Base-by-base conservation (phyloP, 129 eudicot genomes). In the Saussurea involucrata region DNA sequence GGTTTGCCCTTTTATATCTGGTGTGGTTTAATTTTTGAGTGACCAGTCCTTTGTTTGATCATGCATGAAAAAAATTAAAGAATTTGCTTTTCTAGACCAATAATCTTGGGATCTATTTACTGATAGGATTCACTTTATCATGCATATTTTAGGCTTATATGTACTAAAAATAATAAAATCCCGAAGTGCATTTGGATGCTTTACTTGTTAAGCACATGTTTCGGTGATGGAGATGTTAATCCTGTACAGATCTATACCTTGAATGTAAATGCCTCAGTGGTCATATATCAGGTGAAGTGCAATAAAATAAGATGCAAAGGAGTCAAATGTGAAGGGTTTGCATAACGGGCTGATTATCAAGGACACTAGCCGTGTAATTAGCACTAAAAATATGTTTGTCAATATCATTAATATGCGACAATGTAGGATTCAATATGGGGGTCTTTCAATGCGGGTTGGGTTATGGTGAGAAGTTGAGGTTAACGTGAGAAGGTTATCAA, bases 81-180 rank as follows among this genome's bases (percentile, higher is more conserved):
- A 69, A 22, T 58, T 68, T 78, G 75, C 70, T 22, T 57, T 34
- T 57, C 24, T 58, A 70, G 82, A 69, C 5, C 22, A 46, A 66
- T 28, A 27, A 37, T 60, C 31, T 28, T 28, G 63, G 31, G 22
- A 28, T 24, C 33, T 8, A 15, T 53, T 8, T 24, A 58, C 29
- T 69, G 82, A 9, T n/a, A 58, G 31, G 82, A 69, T 69, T 69
- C 63, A 18, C 31, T 70, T 60, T 10, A 36, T 32, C 63, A 44
- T 44, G 32, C 28, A 42, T 44, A 8, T 28, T 66, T 22, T 33
- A 36, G 78, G 68, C 18, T 58, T 63, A 2, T 37, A 37, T 49
- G 29, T 15, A 15, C 71, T 20, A 10, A 4, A 63, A 32, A 61
- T 4, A 15, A 13, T 15, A 11, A 24, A 69, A 9, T 6, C 64